Evolutionary conservation across 2,329 filamentous ascomycete species (phyloP), one percentile per base, ranked within the genome.

Genomic region (Cytospora leucostoma): DNA sequence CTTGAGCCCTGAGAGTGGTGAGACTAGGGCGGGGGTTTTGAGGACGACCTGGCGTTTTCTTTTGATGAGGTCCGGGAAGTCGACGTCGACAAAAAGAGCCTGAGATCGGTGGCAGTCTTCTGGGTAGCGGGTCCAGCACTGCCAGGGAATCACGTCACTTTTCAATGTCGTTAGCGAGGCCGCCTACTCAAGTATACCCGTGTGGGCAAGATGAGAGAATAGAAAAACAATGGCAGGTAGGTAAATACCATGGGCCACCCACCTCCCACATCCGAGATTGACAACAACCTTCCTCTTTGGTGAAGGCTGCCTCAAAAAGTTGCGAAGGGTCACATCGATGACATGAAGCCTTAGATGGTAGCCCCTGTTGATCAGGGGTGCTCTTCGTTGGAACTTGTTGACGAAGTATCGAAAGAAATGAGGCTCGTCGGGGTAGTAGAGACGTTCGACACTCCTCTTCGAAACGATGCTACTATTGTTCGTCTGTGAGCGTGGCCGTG

Each of bases 401-500:
- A 96, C 92, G 75, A 97, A 97, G 72, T 92, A 89, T 54, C 90
- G 88, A 69, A 95, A 94, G 78, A 91, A 96, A 73, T 96, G 90
- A 34, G 90, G 85, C 71, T 96, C 87, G 66, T 86, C 71, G 17
- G 89, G 82, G 72, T 91, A 89, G 75, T 97, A 97, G 15, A 96
- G 80, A 69, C 88, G 88, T 73, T 97, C 93, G n/a, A 97, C 93
- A 70, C 92, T 95, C 68, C 93, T 82, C 74, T 97, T 97, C 15
- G 93, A 97, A 17, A 93, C 89, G 69, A 97, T 97, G 71, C 91
- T 96, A 76, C 91, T 94, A 73, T 88, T 93, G 74, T 97, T 97
- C 63, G 93, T 97, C 85, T 91, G 70, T 52, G 15, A 7, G 19
- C 33, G 34, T 19, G 32, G 7, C 38, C 15, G 21, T 19, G 21